These are phyloP conservation scores for Zygnema circumcarinatum DNA, from an alignment of 139 green algal genomes.

Conservation along the genomic window DNA sequence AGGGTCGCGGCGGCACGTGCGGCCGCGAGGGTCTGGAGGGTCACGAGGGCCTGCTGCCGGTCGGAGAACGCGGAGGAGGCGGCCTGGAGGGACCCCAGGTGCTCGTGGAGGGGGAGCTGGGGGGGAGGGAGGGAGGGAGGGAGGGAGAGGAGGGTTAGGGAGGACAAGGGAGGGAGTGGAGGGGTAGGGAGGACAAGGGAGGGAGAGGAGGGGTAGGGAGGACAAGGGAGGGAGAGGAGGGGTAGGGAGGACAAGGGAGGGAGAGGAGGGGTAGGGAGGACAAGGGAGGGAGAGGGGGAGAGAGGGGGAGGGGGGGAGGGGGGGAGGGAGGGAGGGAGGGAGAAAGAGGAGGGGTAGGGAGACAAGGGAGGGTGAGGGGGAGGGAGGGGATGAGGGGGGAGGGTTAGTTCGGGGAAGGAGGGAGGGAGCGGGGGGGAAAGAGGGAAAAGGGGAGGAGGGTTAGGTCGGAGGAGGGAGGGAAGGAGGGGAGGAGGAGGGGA, in stretches of 20 bases:
- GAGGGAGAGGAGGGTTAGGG: conserved; percentile 24
- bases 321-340: too few species aligned
- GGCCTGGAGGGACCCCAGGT: conserved; percentile 71
- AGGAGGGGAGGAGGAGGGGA: neutral
- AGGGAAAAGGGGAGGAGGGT: neutral
- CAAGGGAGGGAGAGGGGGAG: neutral
- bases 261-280: neutral
- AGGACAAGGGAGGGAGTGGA: neutral
- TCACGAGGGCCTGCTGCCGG: conserved; percentile 73
- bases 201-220: neutral
- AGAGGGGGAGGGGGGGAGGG: neutral
- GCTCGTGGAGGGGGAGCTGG: conserved; percentile 71
- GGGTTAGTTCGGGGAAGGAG: neutral
- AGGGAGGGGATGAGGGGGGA: too few species aligned
- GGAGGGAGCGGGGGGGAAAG: neutral
- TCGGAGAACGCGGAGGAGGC: conserved; percentile 64
- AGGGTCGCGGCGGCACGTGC: conserved; percentile 65
- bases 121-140: conserved; percentile 34
- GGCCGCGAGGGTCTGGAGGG: conserved; percentile 68
- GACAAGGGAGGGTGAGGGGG: too few species aligned
- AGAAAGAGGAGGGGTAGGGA: too few species aligned
- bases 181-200: neutral
- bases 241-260: neutral
- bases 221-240: neutral
- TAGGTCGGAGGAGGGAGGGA: neutral